phyloP scores from a whole-genome alignment of 164 flowering plant species.

The Aristolochia californica region DNA sequence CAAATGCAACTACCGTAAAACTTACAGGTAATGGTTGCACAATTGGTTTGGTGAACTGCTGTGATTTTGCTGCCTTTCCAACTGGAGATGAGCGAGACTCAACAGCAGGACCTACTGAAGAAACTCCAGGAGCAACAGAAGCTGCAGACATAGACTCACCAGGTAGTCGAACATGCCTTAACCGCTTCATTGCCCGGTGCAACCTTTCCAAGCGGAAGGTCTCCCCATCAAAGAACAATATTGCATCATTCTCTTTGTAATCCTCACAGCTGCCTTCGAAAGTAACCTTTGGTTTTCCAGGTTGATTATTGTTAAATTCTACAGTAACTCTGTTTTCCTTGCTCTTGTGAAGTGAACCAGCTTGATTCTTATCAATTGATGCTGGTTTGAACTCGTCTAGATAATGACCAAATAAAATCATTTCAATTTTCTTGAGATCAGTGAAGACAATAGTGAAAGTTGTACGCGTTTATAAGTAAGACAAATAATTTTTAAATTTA shows the following conservation, averaged over 20 bases:
- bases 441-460: background rate
- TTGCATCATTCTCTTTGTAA: conserved; percentile 80
- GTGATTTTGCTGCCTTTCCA: conserved; percentile 32
- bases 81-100: conserved; percentile 47
- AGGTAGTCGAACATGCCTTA: conserved; percentile 50
- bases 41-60: conserved; percentile 18
- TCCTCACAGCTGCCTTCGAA: conserved; percentile 82
- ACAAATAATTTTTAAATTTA: no score
- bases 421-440: background rate
- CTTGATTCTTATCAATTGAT: conserved; percentile 70
- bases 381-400: conserved; percentile 83
- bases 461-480: no score
- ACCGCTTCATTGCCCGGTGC: conserved; percentile 83
- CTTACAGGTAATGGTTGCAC: conserved; percentile 44
- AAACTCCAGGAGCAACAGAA: conserved; percentile 5
- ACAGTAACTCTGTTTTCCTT: conserved; percentile 78
- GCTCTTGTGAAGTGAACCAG: conserved; percentile 62
- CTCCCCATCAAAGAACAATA: conserved; percentile 76
- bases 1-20: background rate
- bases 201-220: conserved; percentile 69
- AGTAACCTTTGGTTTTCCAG: conserved; percentile 67
- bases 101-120: conserved; percentile 15
- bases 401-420: background rate
- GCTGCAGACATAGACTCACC: conserved; percentile 54
- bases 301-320: conserved; percentile 70